Evolutionary conservation across 306 rosid species (phyloP).

Genomic region (Boehmeria nivea): DNA sequence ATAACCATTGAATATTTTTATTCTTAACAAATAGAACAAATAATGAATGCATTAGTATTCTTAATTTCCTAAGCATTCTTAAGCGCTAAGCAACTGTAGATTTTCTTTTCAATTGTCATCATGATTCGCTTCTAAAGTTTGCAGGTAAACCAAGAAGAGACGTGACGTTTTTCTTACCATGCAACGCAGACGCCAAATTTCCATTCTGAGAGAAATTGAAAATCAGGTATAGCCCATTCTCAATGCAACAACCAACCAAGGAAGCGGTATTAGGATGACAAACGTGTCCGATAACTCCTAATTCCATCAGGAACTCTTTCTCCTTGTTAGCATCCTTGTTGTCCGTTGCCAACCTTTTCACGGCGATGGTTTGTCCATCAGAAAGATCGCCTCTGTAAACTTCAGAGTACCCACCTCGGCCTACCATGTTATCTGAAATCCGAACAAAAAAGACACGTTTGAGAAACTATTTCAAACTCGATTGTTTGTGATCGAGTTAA

Average conservation of each 20-base stretch:
- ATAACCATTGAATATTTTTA: no score
- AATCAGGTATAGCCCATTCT: constrained; percentile 77
- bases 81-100: no score
- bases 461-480: no score
- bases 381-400: constrained; percentile 71
- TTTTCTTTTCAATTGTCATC: no score
- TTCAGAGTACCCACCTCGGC: constrained; percentile 88
- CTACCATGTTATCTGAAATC: constrained; percentile 61
- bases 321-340: constrained; percentile 74
- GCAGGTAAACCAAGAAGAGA: no score
- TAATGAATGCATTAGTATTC: no score
- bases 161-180: constrained; percentile 54
- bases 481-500: neutral
- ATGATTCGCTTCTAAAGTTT: neutral
- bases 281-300: constrained; percentile 88
- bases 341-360: constrained; percentile 81
- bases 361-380: constrained; percentile 64
- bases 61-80: no score
- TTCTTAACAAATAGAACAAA: no score
- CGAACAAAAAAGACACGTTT: neutral
- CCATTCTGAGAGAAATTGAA: constrained; percentile 81
- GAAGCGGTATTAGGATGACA: constrained; percentile 75
- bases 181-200: constrained; percentile 83
- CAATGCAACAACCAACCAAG: constrained; percentile 72
- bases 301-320: constrained; percentile 83